These are phyloP conservation scores for Larix sibirica DNA, from an alignment of 83 land plant species.

Conservation along the genomic window DNA sequence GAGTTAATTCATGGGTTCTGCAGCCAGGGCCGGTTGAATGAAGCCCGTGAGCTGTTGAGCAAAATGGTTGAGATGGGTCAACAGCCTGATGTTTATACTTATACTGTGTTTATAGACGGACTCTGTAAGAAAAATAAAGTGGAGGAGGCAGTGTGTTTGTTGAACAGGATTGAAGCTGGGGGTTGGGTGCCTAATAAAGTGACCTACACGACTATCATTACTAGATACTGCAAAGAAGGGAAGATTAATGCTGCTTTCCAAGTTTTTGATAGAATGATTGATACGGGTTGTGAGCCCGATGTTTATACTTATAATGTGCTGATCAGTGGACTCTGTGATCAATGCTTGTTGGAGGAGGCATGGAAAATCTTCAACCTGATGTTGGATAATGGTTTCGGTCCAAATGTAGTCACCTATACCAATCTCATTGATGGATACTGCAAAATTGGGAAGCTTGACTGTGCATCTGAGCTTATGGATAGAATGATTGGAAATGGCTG, in stretches of 20 bases:
- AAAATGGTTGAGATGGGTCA: slow-evolving; percentile 16
- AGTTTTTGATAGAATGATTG: slow-evolving; percentile 32
- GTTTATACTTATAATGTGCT: slow-evolving; percentile 30
- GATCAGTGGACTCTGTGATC: slow-evolving; percentile 33
- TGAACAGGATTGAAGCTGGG: not conserved
- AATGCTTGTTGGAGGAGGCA: slow-evolving; percentile 28
- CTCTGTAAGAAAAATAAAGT: not conserved
- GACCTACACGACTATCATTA: not conserved
- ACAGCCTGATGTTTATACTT: not conserved
- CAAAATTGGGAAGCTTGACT: slow-evolving; percentile 29
- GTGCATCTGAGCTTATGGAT: slow-evolving; percentile 25
- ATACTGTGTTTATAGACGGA: not conserved
- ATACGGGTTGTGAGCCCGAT: slow-evolving; percentile 22
- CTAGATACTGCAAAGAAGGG: slow-evolving; percentile 5
- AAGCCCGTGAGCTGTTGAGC: slow-evolving; percentile 29
- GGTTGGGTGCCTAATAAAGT: not conserved
- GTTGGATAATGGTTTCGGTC: slow-evolving; percentile 26
- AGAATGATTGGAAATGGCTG: slow-evolving; percentile 18
- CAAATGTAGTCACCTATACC: slow-evolving; percentile 33
- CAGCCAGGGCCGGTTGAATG: slow-evolving; percentile 15
- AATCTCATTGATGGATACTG: slow-evolving; percentile 33
- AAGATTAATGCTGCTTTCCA: slow-evolving; percentile 27
- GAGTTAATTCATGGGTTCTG: slow-evolving; percentile 23
- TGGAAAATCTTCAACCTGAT: slow-evolving; percentile 29
- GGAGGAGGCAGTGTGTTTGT: not conserved